These are phyloP conservation scores for Wallacemonas sp. DNA, from an alignment of 208 protist species.

Conservation along the genomic window DNA sequence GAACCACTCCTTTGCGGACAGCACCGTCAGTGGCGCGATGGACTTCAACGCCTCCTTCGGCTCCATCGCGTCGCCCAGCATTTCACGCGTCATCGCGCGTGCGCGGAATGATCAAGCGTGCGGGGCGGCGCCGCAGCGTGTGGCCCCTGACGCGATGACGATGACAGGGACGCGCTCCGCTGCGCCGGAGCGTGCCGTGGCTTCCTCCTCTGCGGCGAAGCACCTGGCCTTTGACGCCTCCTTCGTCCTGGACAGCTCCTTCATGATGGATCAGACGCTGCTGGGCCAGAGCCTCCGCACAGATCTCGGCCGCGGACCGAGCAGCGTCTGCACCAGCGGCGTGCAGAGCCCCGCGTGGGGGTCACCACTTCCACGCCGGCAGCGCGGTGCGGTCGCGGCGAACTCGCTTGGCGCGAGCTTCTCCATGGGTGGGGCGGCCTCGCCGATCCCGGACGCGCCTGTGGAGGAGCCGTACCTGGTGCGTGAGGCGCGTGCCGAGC, in stretches of 20 bases:
- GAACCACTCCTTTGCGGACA: conserved; percentile 23
- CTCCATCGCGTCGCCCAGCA: conserved; percentile 8
- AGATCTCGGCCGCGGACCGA: background rate
- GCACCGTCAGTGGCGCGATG: conserved; percentile 4
- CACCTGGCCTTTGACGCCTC: conserved; percentile 1
- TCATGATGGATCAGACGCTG: conserved; percentile 41
- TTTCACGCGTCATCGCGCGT: conserved; percentile 11
- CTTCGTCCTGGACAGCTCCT: conserved; percentile 16
- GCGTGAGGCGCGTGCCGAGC: conserved; percentile 4
- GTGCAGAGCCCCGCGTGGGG: background rate
- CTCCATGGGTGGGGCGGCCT: background rate
- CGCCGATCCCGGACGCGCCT: background rate
- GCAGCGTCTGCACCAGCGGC: background rate
- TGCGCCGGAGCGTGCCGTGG: conserved; percentile 13
- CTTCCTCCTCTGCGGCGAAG: conserved; percentile 4
- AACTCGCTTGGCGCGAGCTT: background rate
- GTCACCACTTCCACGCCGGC: conserved; percentile 5
- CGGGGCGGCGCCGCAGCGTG: background rate
- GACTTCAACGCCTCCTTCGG: background rate
- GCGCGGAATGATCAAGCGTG: conserved; percentile 1
- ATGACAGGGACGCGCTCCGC: conserved; percentile 15
- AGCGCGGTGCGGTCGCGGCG: background rate
- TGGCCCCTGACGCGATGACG: background rate
- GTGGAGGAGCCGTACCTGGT: background rate
- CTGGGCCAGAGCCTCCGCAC: conserved; percentile 18